Conservation (phyloP, 1,284 basidiomycete species). For the Moniliophthora roreri region DNA sequence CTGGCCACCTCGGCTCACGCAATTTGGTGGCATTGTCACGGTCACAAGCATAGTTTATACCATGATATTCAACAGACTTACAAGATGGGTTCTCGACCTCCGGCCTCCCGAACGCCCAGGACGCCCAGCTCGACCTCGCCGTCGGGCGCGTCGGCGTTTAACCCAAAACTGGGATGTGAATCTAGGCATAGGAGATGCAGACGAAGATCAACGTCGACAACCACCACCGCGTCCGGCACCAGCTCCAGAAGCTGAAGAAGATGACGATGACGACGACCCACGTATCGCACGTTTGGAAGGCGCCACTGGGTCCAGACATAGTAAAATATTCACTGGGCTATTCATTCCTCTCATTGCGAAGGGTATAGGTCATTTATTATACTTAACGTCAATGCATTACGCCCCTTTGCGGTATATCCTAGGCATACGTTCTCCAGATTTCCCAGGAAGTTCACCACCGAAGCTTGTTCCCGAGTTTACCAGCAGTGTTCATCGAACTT, state of each 20-base stretch:
- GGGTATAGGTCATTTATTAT: slow-evolving; percentile 13
- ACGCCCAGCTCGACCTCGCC: not conserved
- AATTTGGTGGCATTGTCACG: slow-evolving; percentile 3
- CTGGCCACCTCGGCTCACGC: not conserved
- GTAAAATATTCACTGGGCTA: slow-evolving; percentile 9
- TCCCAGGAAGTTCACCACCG: slow-evolving; percentile 1
- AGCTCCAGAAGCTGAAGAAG: not conserved
- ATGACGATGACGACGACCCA: not conserved
- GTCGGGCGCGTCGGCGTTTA: not conserved
- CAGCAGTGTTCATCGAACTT: slow-evolving; percentile 1
- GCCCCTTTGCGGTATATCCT: slow-evolving; percentile 5
- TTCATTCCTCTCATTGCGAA: slow-evolving; percentile 13
- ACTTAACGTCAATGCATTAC: slow-evolving; percentile 8
- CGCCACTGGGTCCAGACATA: slow-evolving; percentile 6
- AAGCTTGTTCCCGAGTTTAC: slow-evolving; percentile 11
- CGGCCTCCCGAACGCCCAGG: not conserved
- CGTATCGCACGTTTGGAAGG: slow-evolving; percentile 2
- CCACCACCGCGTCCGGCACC: not conserved
- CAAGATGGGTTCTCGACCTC: slow-evolving; percentile 13
- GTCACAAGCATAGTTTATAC: slow-evolving; percentile 9
- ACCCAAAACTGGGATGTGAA: not conserved
- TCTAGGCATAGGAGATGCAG: too few relatives aligned
- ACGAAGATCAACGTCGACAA: too few relatives aligned
- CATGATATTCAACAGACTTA: slow-evolving; percentile 3
- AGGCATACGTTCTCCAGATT: slow-evolving; percentile 1